phyloP scores from a whole-genome alignment of 2,329 filamentous ascomycete species.

The Xylariaceae sp. region DNA sequence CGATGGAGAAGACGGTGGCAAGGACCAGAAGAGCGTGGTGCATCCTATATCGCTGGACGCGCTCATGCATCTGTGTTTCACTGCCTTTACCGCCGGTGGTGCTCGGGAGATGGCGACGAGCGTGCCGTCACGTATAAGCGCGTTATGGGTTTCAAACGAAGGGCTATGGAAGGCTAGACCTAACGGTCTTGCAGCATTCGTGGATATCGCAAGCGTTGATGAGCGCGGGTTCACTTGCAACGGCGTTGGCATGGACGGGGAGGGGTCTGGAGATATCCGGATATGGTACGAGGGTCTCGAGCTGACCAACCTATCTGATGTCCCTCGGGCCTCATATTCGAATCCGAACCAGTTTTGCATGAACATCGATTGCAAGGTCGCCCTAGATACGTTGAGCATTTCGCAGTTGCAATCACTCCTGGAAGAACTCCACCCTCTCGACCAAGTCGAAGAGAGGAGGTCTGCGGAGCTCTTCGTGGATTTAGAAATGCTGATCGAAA shows the following conservation, averaged over 20 bases:
- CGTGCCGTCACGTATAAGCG: constrained; percentile 7
- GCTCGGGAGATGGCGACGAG: constrained; percentile 9
- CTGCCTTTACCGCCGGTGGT: constrained; percentile 9
- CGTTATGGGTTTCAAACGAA: constrained; percentile 11
- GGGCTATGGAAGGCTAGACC: too few species aligned
- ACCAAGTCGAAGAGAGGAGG: too few species aligned
- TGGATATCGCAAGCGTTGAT: too few species aligned
- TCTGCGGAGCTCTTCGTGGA: too few species aligned
- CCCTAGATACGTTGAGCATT: constrained; percentile 4
- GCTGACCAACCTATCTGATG: constrained; percentile 2
- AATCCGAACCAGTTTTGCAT: constrained; percentile 11
- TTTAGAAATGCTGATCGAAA: too few species aligned
- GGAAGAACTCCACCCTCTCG: neutral
- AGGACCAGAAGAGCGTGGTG: constrained; percentile 10
- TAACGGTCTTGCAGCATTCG: too few species aligned
- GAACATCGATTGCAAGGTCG: constrained; percentile 10
- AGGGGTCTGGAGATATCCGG: too few species aligned
- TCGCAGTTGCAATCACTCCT: neutral
- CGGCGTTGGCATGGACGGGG: too few species aligned
- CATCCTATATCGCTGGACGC: constrained; percentile 16
- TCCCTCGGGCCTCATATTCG: too few species aligned
- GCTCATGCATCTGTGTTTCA: constrained; percentile 9
- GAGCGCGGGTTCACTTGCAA: too few species aligned
- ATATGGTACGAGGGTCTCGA: constrained; percentile 13
- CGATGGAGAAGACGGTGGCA: too few species aligned